A percentile compares a stretch with the other conserved stretches of the same genome.
These are phyloP conservation scores for Stagonosporopsis rhizophila DNA, from an alignment of 2,329 filamentous ascomycete species.

Conservation along the genomic window DNA sequence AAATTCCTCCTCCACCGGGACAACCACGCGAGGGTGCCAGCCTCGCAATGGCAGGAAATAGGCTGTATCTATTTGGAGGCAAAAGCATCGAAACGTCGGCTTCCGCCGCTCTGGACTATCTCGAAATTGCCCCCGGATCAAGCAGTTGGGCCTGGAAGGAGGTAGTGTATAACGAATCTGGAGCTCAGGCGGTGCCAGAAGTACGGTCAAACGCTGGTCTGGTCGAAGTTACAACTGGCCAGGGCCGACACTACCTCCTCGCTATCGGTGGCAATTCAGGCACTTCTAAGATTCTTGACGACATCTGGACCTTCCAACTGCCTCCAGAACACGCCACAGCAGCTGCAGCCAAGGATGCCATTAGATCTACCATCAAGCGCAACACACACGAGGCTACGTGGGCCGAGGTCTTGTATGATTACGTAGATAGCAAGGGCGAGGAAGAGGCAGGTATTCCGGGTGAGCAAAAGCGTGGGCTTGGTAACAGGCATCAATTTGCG, in stretches of 20 bases:
- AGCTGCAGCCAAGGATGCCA: slow-evolving; percentile 59
- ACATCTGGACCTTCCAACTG: slow-evolving; percentile 63
- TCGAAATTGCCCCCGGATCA: slow-evolving; percentile 45
- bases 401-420: slow-evolving; percentile 59
- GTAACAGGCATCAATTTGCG: slow-evolving; percentile 51
- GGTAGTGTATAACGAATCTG: slow-evolving; percentile 26
- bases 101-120: slow-evolving; percentile 32
- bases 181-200: slow-evolving; percentile 42
- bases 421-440: slow-evolving; percentile 53
- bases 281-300: slow-evolving; percentile 42
- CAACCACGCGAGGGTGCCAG: slow-evolving; percentile 47
- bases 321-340: slow-evolving; percentile 55
- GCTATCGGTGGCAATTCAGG: slow-evolving; percentile 57
- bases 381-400: slow-evolving; percentile 59
- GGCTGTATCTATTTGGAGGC: slow-evolving; percentile 57
- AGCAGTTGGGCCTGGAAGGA: slow-evolving; percentile 46
- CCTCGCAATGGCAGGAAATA: slow-evolving; percentile 54
- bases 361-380: slow-evolving; percentile 53
- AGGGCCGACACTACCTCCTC: slow-evolving; percentile 61
- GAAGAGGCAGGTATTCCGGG: slow-evolving; percentile 52
- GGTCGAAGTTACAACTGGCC: slow-evolving; percentile 58
- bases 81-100: slow-evolving; percentile 34
- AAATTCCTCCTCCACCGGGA: slow-evolving; percentile 56
- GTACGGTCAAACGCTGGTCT: slow-evolving; percentile 55
- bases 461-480: slow-evolving; percentile 49